Conservation (phyloP, 768 basidiomycete genomes). For the Hysterangium stoloniferum region DNA sequence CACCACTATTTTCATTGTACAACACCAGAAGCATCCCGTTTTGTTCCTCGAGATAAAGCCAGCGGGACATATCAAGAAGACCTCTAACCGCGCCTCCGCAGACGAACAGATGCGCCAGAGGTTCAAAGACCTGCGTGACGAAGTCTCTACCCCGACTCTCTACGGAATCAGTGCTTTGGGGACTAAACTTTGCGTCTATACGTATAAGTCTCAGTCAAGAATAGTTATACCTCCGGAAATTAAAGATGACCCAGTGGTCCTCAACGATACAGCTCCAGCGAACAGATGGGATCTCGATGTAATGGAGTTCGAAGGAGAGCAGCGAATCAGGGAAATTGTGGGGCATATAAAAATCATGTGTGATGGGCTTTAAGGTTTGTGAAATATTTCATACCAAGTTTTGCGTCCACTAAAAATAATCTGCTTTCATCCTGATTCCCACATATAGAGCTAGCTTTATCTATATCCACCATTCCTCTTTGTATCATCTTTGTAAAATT, state of each 20-base stretch:
- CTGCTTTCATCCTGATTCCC: no score
- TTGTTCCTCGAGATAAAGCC: constrained; percentile 12
- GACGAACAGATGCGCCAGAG: constrained; percentile 7
- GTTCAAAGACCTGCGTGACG: not conserved
- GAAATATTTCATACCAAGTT: no score
- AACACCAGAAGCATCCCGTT: not conserved
- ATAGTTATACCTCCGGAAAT: not conserved
- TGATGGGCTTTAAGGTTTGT: no score
- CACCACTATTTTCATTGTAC: constrained; percentile 10
- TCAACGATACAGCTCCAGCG: not conserved
- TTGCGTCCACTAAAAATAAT: no score
- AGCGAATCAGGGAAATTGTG: no score
- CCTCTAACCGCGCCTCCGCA: not conserved
- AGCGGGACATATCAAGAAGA: not conserved
- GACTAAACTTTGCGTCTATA: not conserved
- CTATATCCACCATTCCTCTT: no score
- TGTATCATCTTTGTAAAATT: no score
- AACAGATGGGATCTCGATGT: not conserved
- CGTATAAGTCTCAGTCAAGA: not conserved
- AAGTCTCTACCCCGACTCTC: no score
- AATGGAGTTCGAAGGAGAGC: not conserved
- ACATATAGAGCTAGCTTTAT: no score
- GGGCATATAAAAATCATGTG: no score
- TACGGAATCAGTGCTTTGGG: not conserved
- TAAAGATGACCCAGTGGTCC: not conserved